Base-by-base conservation (phyloP, 106 monocot genomes). In the Agapanthus africanus region DNA sequence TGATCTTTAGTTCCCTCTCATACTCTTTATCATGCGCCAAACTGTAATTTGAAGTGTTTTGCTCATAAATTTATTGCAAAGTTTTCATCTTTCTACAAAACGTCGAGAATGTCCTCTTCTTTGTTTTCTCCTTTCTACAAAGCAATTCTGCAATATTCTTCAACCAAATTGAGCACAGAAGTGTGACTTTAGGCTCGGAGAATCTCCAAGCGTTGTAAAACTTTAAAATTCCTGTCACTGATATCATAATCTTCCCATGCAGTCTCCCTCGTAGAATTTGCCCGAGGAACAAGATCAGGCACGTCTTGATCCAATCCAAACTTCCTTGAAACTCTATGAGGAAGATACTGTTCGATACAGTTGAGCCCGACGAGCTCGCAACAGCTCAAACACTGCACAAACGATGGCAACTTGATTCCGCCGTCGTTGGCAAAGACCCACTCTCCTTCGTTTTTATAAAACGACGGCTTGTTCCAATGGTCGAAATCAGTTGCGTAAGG, bases 221-320 rank as follows among this genome's bases (percentile, higher is more conserved):
- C n/a, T n/a, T n/a, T n/a, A n/a, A n/a, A n/a, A 42, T 77, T 79
- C 40, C 77, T 65, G 25, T 65, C 49, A 35, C 41, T 31, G 11
- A 67, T 75, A 30, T 76, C 68, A 63, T 81, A 88, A n/a, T 72
- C 79, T 35, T 61, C 46, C 88, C 88, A 88, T 16, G 81, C 81
- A 42, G 41, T 44, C 37, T 70, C 79, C 78, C 79, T 80, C 1
- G 42, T 42, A n/a, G 34, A 27, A 65, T 80, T 70, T 4, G 71
- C 71, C 31, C 79, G 77, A 5, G 39, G 46, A 40, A 85, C 73
- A 65, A 10, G 22, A 38, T 67, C 73, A 0, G 90, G 90, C 11
- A 90, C 32, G 39, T 86, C 90, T 39, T 90, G 90, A 71, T 86
- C 86, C 18, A 83, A 72, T 13, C 90, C 90, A 68, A 90, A 86